These are phyloP conservation scores for Ploettnerulaceae sp. DNA, from an alignment of 2,329 filamentous ascomycete species.

Conservation along the genomic window DNA sequence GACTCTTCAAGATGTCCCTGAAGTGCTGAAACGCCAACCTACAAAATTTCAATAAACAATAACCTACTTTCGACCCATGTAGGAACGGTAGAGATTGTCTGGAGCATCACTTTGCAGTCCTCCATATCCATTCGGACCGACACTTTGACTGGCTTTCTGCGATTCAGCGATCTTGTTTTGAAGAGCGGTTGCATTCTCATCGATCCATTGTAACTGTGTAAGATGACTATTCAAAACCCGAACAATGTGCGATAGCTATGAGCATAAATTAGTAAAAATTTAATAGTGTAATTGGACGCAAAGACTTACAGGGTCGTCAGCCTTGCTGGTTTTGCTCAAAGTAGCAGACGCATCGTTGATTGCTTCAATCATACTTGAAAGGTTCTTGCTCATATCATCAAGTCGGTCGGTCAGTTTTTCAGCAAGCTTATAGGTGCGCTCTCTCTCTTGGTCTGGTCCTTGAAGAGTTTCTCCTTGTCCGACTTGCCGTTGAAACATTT, in stretches of 20 bases:
- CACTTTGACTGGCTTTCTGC: conserved; percentile 68
- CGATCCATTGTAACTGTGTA: conserved; percentile 87
- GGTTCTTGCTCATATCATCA: conserved; percentile 88
- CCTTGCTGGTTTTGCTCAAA: conserved; percentile 82
- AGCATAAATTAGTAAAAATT: conserved; percentile 9
- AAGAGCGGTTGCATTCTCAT: conserved; percentile 74
- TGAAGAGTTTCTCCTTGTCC: conserved; percentile 71
- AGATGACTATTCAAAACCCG: conserved; percentile 92
- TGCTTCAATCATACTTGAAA: conserved; percentile 95
- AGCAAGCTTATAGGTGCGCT: conserved; percentile 91
- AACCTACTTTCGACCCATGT: conserved; percentile 64
- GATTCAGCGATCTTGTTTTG: conserved; percentile 78
- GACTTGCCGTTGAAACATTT: conserved; percentile 75
- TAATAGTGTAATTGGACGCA: background rate
- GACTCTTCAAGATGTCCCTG: conserved; percentile 19
- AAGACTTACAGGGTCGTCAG: conserved; percentile 73
- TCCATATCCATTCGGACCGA: conserved; percentile 50
- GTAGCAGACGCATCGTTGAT: conserved; percentile 91
- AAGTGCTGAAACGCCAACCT: conserved; percentile 27
- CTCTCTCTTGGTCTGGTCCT: conserved; percentile 90
- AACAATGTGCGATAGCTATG: conserved; percentile 86
- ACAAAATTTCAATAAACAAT: conserved; percentile 15
- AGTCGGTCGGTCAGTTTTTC: conserved; percentile 88
- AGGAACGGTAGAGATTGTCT: conserved; percentile 88
- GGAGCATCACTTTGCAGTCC: conserved; percentile 65